Evolutionary conservation across 441 rosid species (phyloP).

Genomic region (Eruca vesicaria): DNA sequence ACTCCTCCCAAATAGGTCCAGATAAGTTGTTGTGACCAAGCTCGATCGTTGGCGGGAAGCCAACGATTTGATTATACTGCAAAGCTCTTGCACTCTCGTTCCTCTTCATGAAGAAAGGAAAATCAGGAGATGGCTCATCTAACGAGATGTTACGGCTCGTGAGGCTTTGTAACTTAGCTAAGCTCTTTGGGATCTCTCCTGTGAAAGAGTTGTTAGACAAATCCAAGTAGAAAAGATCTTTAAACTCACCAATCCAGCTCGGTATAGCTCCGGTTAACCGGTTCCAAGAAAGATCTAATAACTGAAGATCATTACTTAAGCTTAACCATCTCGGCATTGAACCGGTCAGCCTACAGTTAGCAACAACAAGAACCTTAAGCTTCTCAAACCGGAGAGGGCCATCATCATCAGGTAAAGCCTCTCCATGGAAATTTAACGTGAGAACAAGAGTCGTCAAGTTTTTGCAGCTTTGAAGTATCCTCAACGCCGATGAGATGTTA

Average conservation of each 20-base stretch:
- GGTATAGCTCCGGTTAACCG: conserved; percentile 55
- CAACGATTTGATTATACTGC: conserved; percentile 70
- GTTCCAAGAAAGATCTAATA: conserved; percentile 86
- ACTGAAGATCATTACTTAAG: conserved; percentile 45
- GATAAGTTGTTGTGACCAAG: conserved; percentile 58
- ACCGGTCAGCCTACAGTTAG: conserved; percentile 63
- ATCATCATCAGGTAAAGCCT: conserved; percentile 51
- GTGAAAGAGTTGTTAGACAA: conserved; percentile 69
- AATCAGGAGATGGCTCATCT: conserved; percentile 63
- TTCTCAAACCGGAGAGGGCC: conserved; percentile 52
- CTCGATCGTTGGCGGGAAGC: conserved; percentile 73
- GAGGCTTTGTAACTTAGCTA: conserved; percentile 55
- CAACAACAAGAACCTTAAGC: conserved; percentile 61
- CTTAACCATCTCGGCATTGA: conserved; percentile 63
- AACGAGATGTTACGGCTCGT: conserved; percentile 46
- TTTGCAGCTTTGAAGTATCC: conserved; percentile 60
- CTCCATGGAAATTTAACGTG: conserved; percentile 56
- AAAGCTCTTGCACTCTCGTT: conserved; percentile 53
- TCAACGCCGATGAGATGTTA: conserved; percentile 54
- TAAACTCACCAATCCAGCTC: conserved; percentile 52
- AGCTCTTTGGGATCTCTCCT: conserved; percentile 63
- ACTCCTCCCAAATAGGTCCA: conserved; percentile 76
- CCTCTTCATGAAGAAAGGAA: conserved; percentile 66
- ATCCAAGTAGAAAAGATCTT: conserved; percentile 74
- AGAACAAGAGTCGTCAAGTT: conserved; percentile 61